phyloP scores from a whole-genome alignment of 495 filamentous ascomycete genomes.

The Penicillium subrubescens region DNA sequence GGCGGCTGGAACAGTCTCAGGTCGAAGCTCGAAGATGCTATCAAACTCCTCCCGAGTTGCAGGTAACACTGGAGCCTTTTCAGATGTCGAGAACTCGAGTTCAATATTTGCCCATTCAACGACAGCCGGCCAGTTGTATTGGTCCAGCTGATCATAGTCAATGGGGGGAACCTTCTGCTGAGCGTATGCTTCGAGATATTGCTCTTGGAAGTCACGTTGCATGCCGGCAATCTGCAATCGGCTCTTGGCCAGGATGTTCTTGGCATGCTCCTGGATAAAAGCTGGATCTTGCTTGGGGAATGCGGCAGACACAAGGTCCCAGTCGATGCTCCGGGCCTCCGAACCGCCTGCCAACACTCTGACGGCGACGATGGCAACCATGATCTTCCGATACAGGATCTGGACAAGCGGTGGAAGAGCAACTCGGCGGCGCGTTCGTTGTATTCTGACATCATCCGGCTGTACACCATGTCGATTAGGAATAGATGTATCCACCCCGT shows the following conservation, averaged over 20 bases:
- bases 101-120: slow-evolving; percentile 70
- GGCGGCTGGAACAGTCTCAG: slow-evolving; percentile 35
- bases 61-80: slow-evolving; percentile 52
- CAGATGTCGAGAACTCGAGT: slow-evolving; percentile 44
- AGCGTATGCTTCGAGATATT: slow-evolving; percentile 76
- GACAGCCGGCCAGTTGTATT: slow-evolving; percentile 75
- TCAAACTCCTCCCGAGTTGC: slow-evolving; percentile 54
- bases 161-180: slow-evolving; percentile 66
- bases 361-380: slow-evolving; percentile 73
- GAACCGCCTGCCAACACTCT: slow-evolving; percentile 73
- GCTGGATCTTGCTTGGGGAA: slow-evolving; percentile 63
- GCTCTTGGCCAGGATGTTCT: slow-evolving; percentile 56
- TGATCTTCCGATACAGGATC: slow-evolving; percentile 41
- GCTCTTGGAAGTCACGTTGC: slow-evolving; percentile 73
- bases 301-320: slow-evolving; percentile 66
- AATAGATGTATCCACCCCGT: slow-evolving; percentile 29
- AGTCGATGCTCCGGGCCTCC: slow-evolving; percentile 65
- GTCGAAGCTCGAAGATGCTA: slow-evolving; percentile 49
- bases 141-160: slow-evolving; percentile 67
- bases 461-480: slow-evolving; percentile 13
- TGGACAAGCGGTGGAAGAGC: slow-evolving; percentile 26
- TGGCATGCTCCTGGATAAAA: slow-evolving; percentile 64
- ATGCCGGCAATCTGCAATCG: slow-evolving; percentile 66
- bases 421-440: slow-evolving; percentile 30
- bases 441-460: slow-evolving; percentile 1